These are phyloP conservation scores for Penicillium italicum DNA, from an alignment of 2,329 filamentous ascomycete species.

Conservation along the genomic window DNA sequence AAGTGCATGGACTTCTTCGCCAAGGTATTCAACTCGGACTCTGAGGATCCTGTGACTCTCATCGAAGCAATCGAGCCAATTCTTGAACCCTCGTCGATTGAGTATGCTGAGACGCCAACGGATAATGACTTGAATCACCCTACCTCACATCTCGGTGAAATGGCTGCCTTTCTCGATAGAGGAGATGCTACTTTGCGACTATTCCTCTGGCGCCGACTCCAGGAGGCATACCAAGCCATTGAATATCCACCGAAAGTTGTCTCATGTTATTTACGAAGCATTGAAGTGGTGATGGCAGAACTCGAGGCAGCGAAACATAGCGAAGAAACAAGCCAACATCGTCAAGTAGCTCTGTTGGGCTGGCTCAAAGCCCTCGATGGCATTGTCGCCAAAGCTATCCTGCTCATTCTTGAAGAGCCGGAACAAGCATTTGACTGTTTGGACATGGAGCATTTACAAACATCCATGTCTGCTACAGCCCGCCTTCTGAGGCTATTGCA, in stretches of 20 bases:
- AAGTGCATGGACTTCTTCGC: conserved; percentile 97
- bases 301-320: conserved; percentile 58
- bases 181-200: conserved; percentile 79
- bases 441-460: conserved; percentile 71
- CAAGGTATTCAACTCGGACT: conserved; percentile 79
- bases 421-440: conserved; percentile 73
- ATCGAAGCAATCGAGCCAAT: conserved; percentile 93
- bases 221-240: conserved; percentile 81
- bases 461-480: conserved; percentile 68
- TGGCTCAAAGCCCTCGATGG: conserved; percentile 78
- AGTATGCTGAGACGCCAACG: conserved; percentile 22
- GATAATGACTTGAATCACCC: conserved; percentile 44
- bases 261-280: conserved; percentile 78
- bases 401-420: conserved; percentile 63
- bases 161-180: conserved; percentile 78
- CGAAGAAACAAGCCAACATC: conserved; percentile 57
- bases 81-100: conserved; percentile 60
- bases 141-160: conserved; percentile 60
- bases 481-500: conserved; percentile 73
- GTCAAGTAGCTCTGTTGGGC: conserved; percentile 68
- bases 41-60: conserved; percentile 73
- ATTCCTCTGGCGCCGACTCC: conserved; percentile 86
- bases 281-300: conserved; percentile 75
- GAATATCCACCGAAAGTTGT: conserved; percentile 83
- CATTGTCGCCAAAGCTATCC: conserved; percentile 67